Conservation (phyloP, 2,329 filamentous ascomycete genomes). For the Diaporthe helianthi region DNA sequence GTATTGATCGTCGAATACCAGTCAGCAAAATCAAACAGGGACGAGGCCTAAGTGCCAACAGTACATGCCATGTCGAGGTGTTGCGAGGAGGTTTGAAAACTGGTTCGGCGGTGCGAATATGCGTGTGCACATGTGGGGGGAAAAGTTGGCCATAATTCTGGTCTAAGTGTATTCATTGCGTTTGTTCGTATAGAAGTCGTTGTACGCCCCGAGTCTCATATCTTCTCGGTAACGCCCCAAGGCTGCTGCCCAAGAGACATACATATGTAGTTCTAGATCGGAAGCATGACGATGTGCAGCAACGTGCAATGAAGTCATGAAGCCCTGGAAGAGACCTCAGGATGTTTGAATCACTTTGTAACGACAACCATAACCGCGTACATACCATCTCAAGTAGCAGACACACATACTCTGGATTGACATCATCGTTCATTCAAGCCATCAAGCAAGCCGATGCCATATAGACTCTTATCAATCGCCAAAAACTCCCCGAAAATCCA, state of each 20-base stretch:
- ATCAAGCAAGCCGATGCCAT: not conserved
- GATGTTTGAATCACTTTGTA: not conserved
- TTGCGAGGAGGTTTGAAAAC: not conserved
- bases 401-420: not conserved
- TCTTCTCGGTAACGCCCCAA: not conserved
- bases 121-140: not conserved
- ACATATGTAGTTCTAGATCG: not conserved
- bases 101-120: not conserved
- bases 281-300: not conserved
- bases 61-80: not conserved
- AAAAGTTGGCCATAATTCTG: too few relatives aligned
- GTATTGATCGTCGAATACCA: not conserved
- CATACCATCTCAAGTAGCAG: not conserved
- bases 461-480: not conserved
- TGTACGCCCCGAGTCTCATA: too few relatives aligned
- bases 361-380: not conserved
- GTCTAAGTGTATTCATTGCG: not conserved
- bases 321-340: too few relatives aligned
- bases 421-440: not conserved
- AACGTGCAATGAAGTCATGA: not conserved
- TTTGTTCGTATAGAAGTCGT: not conserved
- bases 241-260: not conserved
- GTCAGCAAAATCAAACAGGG: not conserved
- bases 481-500: not conserved
- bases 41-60: too few relatives aligned